phyloP scores from a whole-genome alignment of 108 stramenopile species.

The Fragilaria crotonensis region DNA sequence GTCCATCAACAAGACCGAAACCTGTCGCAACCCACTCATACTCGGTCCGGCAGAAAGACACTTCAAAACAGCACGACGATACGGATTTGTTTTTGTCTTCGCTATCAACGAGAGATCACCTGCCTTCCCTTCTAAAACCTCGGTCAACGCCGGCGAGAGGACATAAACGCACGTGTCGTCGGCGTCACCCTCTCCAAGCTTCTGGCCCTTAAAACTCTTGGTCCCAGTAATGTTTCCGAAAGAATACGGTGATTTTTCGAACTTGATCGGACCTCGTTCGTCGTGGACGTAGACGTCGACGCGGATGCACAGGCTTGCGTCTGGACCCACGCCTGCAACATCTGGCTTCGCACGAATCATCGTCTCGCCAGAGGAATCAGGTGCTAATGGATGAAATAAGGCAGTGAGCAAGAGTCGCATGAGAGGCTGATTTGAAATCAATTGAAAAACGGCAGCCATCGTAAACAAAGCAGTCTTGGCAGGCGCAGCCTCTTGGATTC shows the following conservation, averaged over 20 bases:
- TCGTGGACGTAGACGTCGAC: conserved; percentile 12
- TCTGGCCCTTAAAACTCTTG: conserved; percentile 5
- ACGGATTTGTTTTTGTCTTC: conserved; percentile 36
- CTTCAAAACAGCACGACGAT: conserved; percentile 39
- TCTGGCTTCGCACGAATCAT: conserved; percentile 49
- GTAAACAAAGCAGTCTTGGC: conserved; percentile 79
- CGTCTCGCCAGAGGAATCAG: conserved; percentile 49
- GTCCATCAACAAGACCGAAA: conserved; percentile 32
- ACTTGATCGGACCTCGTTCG: conserved; percentile 7
- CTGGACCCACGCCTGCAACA: conserved; percentile 32
- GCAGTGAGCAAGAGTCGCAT: conserved; percentile 58
- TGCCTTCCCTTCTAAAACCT: conserved; percentile 39
- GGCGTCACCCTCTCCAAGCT: not conserved
- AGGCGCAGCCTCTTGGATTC: conserved; percentile 32
- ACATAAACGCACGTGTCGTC: conserved; percentile 58
- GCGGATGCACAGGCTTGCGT: conserved; percentile 27
- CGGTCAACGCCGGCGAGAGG: conserved; percentile 59
- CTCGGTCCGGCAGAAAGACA: conserved; percentile 12
- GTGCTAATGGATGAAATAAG: conserved; percentile 73
- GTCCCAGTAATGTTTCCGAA: conserved; percentile 42
- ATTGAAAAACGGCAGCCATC: conserved; percentile 59
- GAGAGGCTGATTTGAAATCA: conserved; percentile 57
- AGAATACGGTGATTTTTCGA: conserved; percentile 14
- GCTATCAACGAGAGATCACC: conserved; percentile 24
- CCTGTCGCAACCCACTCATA: conserved; percentile 20